Evolutionary conservation across 2,329 filamentous ascomycete species (phyloP), one percentile per base, ranked within the genome.

Genomic region (Fusarium sp.): DNA sequence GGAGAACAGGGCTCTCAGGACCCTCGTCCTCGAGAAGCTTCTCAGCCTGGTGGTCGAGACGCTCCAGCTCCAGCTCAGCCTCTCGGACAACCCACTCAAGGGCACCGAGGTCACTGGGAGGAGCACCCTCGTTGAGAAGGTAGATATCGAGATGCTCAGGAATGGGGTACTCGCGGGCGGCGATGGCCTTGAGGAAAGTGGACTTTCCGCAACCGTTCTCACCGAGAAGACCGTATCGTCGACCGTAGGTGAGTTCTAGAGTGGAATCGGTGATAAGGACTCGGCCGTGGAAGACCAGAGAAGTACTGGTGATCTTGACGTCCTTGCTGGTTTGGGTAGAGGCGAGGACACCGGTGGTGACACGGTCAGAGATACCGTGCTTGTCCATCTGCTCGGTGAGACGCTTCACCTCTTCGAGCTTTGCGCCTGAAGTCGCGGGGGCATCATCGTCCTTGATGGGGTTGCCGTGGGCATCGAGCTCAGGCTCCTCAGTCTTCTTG

Each of bases 171-270:
- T 99, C 97, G 86, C 96, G 93, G 81, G 91, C 92, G 79, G 93
- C 92, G 82, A 99, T 97, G 76, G 96, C 91, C 88, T 98, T 98
- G 82, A 99, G 90, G 38, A 99, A 86, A n/a, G 96, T 99, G 75
- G 94, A 97, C 89, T 99, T 99, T 83, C 96, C 96, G 85, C 96
- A 99, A 76, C 96, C 96, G 92, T 99, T 99, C 90, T 99, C 96
- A 81, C 96, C 96, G 74, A 99, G 87, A 66, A 99, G 88, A 83
- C 96, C 96, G 83, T 99, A 99, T 80, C 96, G 91, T 80, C 95
- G 93, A 76, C 93, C 95, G 82, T 94, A 96, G 82, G 93, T 96
- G 80, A 99, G 89, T 85, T 99, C 97, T 83, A 99, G 88, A 57
- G 92, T 97, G 73, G 94, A 94, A 85, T 99, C 96, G 82, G 92